A percentile compares a stretch with the other conserved stretches of the same genome.
phyloP scores from a whole-genome alignment of 345 rosid species.

The Combretum micranthum region DNA sequence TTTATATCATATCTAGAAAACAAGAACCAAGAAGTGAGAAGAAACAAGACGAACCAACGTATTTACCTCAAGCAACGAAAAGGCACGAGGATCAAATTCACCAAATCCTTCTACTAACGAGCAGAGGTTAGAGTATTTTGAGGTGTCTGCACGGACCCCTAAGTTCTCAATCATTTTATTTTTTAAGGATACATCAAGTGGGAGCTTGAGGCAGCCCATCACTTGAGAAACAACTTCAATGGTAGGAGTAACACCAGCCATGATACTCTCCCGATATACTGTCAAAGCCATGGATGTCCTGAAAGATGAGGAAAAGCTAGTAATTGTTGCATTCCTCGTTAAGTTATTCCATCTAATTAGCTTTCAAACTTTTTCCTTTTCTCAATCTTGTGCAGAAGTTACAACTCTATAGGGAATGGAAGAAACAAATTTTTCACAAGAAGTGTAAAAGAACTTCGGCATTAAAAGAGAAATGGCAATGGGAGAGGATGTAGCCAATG shows the following conservation, averaged over 20 bases:
- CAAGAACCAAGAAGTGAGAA: slow-evolving; percentile 4
- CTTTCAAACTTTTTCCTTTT: too few relatives aligned
- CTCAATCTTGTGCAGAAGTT: background rate
- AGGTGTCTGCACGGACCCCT: slow-evolving; percentile 40
- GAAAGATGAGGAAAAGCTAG: slow-evolving; percentile 12
- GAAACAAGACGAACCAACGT: slow-evolving; percentile 8
- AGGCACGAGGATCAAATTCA: slow-evolving; percentile 93
- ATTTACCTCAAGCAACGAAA: slow-evolving; percentile 78
- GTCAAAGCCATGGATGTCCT: slow-evolving; percentile 74
- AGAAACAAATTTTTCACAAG: background rate
- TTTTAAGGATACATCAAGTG: slow-evolving; percentile 57
- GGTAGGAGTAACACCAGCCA: slow-evolving; percentile 59
- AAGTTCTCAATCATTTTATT: slow-evolving; percentile 55
- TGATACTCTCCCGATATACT: slow-evolving; percentile 63
- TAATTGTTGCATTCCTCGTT: background rate
- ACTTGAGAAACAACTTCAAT: slow-evolving; percentile 73
- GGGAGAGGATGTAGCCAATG: too few relatives aligned
- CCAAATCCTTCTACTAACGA: slow-evolving; percentile 88
- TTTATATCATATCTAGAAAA: slow-evolving; percentile 5
- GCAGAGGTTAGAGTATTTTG: slow-evolving; percentile 44
- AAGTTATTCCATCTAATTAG: too few relatives aligned
- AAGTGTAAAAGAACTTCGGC: background rate
- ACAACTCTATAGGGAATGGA: background rate
- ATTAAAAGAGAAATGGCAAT: too few relatives aligned
- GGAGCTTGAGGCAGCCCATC: slow-evolving; percentile 83